Percentiles rank a stretch among this genome's conserved stretches.
Evolutionary conservation across 192 early-diverging fungal species (phyloP).

Genomic region (Rhizophagus sp.): DNA sequence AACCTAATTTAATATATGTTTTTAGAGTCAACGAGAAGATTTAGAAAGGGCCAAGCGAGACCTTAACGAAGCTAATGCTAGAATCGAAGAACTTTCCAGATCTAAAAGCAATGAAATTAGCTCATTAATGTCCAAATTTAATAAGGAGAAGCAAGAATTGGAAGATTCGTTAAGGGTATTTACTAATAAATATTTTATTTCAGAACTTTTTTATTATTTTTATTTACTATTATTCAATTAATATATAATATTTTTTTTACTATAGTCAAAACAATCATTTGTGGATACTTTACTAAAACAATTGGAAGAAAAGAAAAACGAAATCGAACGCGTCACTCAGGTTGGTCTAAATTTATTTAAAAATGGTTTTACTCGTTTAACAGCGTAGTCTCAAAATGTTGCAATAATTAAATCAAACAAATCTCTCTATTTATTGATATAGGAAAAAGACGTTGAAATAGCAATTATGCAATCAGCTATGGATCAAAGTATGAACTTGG

Average conservation of each 20-base stretch:
- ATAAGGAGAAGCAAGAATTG: conserved; percentile 79
- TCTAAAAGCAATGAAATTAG: conserved; percentile 84
- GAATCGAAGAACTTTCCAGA: conserved; percentile 74
- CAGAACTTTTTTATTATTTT: background rate
- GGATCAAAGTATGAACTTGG: conserved; percentile 75
- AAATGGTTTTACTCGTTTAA: too few species aligned
- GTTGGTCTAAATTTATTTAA: background rate
- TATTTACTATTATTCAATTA: background rate
- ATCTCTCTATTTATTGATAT: background rate
- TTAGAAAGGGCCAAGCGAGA: conserved; percentile 77
- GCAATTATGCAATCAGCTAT: conserved; percentile 76
- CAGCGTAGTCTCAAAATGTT: too few species aligned
- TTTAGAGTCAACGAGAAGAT: conserved; percentile 78
- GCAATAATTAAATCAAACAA: background rate
- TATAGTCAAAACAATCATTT: conserved; percentile 25
- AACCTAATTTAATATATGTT: background rate
- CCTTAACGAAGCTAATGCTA: conserved; percentile 73
- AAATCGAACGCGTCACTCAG: conserved; percentile 27
- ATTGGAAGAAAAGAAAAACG: conserved; percentile 17
- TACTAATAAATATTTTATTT: background rate
- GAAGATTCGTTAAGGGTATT: conserved; percentile 59
- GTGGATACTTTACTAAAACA: conserved; percentile 19
- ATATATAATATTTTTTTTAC: background rate
- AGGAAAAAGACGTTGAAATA: conserved; percentile 79
- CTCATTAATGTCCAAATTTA: conserved; percentile 77